Conservation (phyloP, 345 rosid species). For the Eucalyptus sp. region DNA sequence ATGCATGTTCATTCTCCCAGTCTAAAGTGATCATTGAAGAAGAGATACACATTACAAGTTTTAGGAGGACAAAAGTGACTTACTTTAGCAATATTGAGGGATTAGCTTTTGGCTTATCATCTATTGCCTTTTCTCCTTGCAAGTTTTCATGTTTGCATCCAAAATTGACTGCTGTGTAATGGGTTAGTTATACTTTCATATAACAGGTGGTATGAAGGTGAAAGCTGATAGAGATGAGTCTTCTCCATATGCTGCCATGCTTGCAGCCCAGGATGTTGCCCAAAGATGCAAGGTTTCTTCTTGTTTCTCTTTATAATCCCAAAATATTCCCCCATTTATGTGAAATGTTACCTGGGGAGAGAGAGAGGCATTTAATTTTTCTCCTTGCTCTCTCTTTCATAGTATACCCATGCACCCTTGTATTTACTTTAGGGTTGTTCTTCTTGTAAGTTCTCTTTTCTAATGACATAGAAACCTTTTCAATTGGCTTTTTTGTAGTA, state of each 20-base stretch:
- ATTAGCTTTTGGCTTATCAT: neutral
- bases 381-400: neutral
- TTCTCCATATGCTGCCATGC: constrained; percentile 88
- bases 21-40: neutral
- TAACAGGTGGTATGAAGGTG: constrained; percentile 58
- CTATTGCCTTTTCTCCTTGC: neutral
- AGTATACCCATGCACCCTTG: neutral
- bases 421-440: neutral
- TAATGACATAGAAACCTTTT: neutral
- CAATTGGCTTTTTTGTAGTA: neutral
- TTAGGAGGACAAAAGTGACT: neutral
- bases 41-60: neutral
- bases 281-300: constrained; percentile 62
- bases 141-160: neutral
- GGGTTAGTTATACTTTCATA: neutral
- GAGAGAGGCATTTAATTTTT: neutral
- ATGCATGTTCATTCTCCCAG: neutral
- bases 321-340: neutral
- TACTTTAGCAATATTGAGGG: neutral
- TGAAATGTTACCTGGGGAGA: neutral
- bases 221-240: constrained; percentile 92
- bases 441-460: neutral
- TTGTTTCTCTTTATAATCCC: neutral
- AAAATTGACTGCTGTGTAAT: neutral
- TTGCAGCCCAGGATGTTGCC: constrained; percentile 89